Conservation (phyloP, 1,284 basidiomycete species). For the Phellopilus nigrolimitatus region DNA sequence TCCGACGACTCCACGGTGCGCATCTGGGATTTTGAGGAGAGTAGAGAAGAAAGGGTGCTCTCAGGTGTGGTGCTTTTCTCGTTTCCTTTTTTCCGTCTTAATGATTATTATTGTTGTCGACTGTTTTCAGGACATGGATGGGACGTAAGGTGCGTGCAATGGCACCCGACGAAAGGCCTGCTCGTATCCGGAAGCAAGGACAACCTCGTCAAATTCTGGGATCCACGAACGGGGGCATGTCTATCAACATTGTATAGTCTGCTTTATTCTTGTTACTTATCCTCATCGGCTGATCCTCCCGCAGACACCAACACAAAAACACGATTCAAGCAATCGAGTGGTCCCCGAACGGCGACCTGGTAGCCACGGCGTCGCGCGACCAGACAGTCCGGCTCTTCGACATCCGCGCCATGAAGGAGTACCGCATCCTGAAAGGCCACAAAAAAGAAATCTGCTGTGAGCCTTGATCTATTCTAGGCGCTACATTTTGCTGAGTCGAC, state of each 20-base stretch:
- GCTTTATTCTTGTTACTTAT: not conserved
- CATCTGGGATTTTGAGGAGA: slow-evolving; percentile 94
- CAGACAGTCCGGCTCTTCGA: slow-evolving; percentile 97
- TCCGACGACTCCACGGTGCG: slow-evolving; percentile 93
- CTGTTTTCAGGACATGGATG: slow-evolving; percentile 79
- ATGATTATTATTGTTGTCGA: not conserved
- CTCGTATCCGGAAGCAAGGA: slow-evolving; percentile 95
- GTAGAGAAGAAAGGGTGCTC: slow-evolving; percentile 81
- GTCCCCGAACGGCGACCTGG: slow-evolving; percentile 89
- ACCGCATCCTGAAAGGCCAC: slow-evolving; percentile 87
- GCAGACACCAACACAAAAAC: slow-evolving; percentile 93
- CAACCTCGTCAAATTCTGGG: slow-evolving; percentile 99
- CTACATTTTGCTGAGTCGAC: not conserved
- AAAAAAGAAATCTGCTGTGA: slow-evolving; percentile 96
- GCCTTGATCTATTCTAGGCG: slow-evolving; percentile 27
- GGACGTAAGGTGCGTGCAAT: slow-evolving; percentile 98
- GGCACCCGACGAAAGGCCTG: slow-evolving; percentile 95
- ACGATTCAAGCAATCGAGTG: slow-evolving; percentile 91
- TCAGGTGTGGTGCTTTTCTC: slow-evolving; percentile 51
- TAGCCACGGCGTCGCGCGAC: slow-evolving; percentile 93
- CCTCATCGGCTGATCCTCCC: slow-evolving; percentile 11
- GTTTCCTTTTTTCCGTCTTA: not conserved
- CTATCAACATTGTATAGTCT: slow-evolving; percentile 76
- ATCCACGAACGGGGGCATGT: slow-evolving; percentile 85
- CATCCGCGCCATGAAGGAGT: slow-evolving; percentile 96